Percentiles rank a stretch among this genome's conserved stretches.
phyloP scores from a whole-genome alignment of 2,329 filamentous ascomycete species.

The Ceratocystis lukuohia region DNA sequence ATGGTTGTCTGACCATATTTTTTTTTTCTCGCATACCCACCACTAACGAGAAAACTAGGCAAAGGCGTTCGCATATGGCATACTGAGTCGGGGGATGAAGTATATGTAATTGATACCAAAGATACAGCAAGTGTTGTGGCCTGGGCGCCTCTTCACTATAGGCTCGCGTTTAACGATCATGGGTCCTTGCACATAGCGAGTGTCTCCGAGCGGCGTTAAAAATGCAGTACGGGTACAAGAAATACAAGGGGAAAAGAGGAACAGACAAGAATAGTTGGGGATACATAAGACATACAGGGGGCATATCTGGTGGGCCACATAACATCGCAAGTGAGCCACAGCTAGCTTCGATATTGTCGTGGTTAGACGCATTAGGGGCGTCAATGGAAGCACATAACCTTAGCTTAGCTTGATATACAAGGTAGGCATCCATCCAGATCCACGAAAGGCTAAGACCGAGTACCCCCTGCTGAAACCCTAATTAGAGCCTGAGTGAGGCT shows the following conservation, averaged over 20 bases:
- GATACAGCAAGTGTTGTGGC: constrained; percentile 53
- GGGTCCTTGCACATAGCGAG: constrained; percentile 53
- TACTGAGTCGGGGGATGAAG: constrained; percentile 58
- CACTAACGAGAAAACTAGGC: constrained; percentile 5
- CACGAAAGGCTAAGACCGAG: background rate
- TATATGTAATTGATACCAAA: constrained; percentile 57
- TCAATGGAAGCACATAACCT: too few relatives aligned
- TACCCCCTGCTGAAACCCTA: background rate
- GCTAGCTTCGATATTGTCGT: too few relatives aligned
- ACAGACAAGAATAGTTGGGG: background rate
- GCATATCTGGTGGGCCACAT: too few relatives aligned
- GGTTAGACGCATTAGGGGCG: too few relatives aligned
- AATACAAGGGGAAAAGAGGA: background rate
- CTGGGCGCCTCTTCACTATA: constrained; percentile 65
- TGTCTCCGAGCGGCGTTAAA: constrained; percentile 13
- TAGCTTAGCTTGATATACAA: too few relatives aligned
- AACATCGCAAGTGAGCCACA: too few relatives aligned
- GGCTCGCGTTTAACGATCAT: constrained; percentile 58
- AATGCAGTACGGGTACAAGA: background rate
- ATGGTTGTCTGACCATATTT: background rate
- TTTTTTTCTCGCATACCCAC: background rate
- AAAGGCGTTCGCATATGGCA: constrained; percentile 52
- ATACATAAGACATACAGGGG: too few relatives aligned
- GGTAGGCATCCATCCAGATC: too few relatives aligned
- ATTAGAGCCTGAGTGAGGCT: background rate